Evolutionary conservation across 345 rosid genomes (phyloP).

Genomic region (Dovyalis caffra): DNA sequence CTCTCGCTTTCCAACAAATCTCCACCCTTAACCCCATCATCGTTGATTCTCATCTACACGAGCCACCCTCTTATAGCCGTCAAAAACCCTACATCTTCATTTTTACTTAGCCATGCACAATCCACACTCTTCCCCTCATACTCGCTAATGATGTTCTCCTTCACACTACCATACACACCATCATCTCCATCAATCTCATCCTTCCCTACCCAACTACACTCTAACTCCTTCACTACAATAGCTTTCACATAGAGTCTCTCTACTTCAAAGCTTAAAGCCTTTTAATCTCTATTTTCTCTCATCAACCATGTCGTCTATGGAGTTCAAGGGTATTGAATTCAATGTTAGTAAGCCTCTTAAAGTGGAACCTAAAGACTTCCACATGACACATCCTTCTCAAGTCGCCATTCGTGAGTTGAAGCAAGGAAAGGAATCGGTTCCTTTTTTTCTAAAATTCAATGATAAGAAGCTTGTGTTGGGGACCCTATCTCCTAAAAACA

Average conservation of each 20-base stretch:
- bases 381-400: conserved; percentile 52
- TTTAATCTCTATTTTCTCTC: background rate
- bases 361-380: conserved; percentile 28
- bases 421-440: conserved; percentile 42
- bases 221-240: background rate
- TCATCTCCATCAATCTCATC: too few relatives aligned
- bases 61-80: too few relatives aligned
- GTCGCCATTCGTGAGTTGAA: conserved; percentile 71
- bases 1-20: too few relatives aligned
- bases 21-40: too few relatives aligned
- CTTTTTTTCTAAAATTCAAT: conserved; percentile 39
- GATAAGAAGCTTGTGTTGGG: conserved; percentile 51
- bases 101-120: too few relatives aligned
- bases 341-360: conserved; percentile 53
- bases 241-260: background rate
- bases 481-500: conserved; percentile 46
- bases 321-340: conserved; percentile 49
- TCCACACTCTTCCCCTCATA: too few relatives aligned
- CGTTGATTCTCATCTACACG: too few relatives aligned
- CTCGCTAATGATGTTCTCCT: too few relatives aligned
- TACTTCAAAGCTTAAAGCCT: background rate
- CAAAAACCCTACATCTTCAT: too few relatives aligned
- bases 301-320: conserved; percentile 17
- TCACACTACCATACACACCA: too few relatives aligned
- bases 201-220: background rate